Percentiles rank a stretch among this genome's conserved stretches.
Conservation (phyloP, 208 protist genomes). For the Lotmaria passim region DNA sequence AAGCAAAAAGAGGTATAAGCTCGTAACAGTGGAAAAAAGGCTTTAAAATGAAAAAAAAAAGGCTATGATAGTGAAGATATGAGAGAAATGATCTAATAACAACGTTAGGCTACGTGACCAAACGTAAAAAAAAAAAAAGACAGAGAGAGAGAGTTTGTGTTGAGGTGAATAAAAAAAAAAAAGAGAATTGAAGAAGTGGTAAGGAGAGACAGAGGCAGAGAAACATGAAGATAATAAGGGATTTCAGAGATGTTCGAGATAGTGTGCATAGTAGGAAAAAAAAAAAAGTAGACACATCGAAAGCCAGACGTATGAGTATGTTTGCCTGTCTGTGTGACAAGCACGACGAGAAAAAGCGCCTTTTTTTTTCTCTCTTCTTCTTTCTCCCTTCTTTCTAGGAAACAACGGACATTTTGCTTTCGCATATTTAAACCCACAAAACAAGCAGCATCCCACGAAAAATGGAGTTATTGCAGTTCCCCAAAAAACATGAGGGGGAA, state of each 20-base stretch:
- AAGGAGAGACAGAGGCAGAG: no score
- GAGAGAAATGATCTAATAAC: constrained; percentile 24
- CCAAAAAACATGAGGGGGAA: no score
- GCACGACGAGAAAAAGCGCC: background rate
- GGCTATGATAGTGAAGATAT: constrained; percentile 28
- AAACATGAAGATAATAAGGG: no score
- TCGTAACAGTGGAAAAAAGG: constrained; percentile 7
- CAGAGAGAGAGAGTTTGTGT: background rate
- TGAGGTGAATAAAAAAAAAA: no score
- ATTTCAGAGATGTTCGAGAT: no score
- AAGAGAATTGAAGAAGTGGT: no score
- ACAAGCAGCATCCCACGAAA: background rate
- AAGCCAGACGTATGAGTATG: background rate
- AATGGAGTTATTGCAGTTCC: no score
- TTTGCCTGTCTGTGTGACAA: background rate
- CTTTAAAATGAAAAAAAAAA: constrained; percentile 20
- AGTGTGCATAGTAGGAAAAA: background rate
- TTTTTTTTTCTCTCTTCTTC: background rate
- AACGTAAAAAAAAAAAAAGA: background rate
- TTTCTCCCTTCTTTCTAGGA: background rate
- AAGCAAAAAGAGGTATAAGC: background rate
- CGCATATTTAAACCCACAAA: background rate
- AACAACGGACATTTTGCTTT: no score
- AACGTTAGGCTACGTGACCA: background rate
- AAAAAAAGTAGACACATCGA: background rate